A percentile compares a stretch with the other conserved stretches of the same genome.
phyloP scores from a whole-genome alignment of 140 eudicot genomes.

The Oenanthe javanica region DNA sequence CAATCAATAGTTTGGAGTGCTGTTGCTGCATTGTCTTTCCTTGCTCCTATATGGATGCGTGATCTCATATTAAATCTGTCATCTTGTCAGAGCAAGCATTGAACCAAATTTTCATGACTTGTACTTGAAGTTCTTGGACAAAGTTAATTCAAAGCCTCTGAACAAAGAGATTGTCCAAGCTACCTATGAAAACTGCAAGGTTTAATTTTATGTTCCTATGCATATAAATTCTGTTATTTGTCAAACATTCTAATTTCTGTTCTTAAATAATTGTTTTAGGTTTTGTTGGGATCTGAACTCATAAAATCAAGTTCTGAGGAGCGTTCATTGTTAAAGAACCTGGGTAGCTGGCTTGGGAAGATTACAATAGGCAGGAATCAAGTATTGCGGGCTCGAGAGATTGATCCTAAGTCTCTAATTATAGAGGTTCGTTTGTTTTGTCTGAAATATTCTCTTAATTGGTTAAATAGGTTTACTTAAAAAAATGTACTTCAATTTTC shows the following conservation, averaged over 20 bases:
- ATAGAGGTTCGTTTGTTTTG: slow-evolving; percentile 48
- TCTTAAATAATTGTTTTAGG: slow-evolving; percentile 30
- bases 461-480: background rate
- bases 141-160: slow-evolving; percentile 64
- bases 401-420: slow-evolving; percentile 82
- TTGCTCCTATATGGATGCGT: background rate
- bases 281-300: slow-evolving; percentile 85
- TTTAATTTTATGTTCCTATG: slow-evolving; percentile 1
- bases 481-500: background rate
- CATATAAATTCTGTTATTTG: background rate
- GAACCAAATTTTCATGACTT: slow-evolving; percentile 92
- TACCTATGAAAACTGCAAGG: slow-evolving; percentile 96
- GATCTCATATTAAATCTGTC: slow-evolving; percentile 12
- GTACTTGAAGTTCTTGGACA: slow-evolving; percentile 91
- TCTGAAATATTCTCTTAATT: background rate
- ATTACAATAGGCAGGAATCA: slow-evolving; percentile 84
- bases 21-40: background rate
- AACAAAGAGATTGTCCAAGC: slow-evolving; percentile 66
- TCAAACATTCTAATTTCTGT: slow-evolving; percentile 5
- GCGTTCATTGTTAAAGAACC: slow-evolving; percentile 85
- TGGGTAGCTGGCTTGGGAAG: slow-evolving; percentile 99
- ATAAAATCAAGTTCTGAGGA: slow-evolving; percentile 96
- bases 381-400: slow-evolving; percentile 77
- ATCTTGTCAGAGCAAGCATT: slow-evolving; percentile 74
- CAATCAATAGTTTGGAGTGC: background rate